Evolutionary conservation across 2,329 filamentous ascomycete species (phyloP).

Genomic region (Fusarium heterosporum): DNA sequence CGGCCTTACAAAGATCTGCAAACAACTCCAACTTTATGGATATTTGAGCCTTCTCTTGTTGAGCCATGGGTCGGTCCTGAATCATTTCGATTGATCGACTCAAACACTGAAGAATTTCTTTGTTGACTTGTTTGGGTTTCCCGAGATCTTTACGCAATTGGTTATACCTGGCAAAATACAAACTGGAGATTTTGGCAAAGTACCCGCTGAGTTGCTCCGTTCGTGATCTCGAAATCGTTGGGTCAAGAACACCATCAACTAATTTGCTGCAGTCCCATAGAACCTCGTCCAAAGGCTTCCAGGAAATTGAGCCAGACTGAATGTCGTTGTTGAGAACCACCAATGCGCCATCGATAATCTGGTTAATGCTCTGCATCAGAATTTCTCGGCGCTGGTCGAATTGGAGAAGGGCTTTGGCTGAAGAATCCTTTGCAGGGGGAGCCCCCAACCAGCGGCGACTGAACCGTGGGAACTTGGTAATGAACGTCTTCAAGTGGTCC

Average conservation of each 20-base stretch:
- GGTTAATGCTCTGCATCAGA: constrained; percentile 63
- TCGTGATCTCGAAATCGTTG: constrained; percentile 46
- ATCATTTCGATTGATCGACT: constrained; percentile 73
- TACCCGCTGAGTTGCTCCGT: constrained; percentile 58
- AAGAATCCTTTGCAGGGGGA: constrained; percentile 61
- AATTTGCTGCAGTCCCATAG: constrained; percentile 68
- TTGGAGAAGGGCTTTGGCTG: constrained; percentile 68
- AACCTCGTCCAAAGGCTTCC: constrained; percentile 67
- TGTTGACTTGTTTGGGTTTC: constrained; percentile 53
- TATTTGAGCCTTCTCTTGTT: constrained; percentile 71
- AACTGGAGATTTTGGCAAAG: constrained; percentile 75
- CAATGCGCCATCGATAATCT: constrained; percentile 70
- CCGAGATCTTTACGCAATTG: constrained; percentile 60
- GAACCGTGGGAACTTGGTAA: constrained; percentile 70
- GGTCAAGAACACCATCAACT: constrained; percentile 64
- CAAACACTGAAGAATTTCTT: constrained; percentile 66
- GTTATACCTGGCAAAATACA: constrained; percentile 75
- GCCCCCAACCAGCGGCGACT: constrained; percentile 71
- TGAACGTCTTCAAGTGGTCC: constrained; percentile 64
- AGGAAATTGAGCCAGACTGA: constrained; percentile 60
- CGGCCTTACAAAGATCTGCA: constrained; percentile 68
- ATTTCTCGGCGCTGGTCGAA: constrained; percentile 70
- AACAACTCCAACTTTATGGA: constrained; percentile 74
- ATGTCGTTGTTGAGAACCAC: constrained; percentile 66
- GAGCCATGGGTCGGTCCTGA: constrained; percentile 62